A percentile compares a stretch with the other conserved stretches of the same genome.
phyloP scores from a whole-genome alignment of 2,329 filamentous ascomycete genomes.

The Berkeleyomyces rouxiae region DNA sequence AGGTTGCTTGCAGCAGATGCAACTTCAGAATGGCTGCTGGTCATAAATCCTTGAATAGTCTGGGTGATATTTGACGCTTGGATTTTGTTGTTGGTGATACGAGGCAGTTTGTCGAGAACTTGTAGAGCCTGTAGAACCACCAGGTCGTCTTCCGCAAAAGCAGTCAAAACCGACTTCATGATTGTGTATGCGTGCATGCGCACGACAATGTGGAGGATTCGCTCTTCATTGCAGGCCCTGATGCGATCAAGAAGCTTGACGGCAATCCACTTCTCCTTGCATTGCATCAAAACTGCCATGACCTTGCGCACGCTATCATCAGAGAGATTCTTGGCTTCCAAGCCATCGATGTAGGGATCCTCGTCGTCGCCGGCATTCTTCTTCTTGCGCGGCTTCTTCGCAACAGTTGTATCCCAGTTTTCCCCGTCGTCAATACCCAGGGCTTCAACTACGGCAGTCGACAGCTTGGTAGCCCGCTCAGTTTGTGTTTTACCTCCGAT shows the following conservation, averaged over 20 bases:
- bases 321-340: conserved; percentile 62
- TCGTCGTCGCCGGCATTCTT: conserved; percentile 82
- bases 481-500: conserved; percentile 98
- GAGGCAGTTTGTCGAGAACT: conserved; percentile 75
- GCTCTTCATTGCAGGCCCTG: conserved; percentile 71
- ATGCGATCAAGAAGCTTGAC: conserved; percentile 87
- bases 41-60: conserved; percentile 51
- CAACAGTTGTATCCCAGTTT: conserved; percentile 77
- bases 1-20: conserved; percentile 53
- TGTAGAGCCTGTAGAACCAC: conserved; percentile 78
- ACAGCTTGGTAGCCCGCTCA: conserved; percentile 81
- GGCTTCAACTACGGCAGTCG: conserved; percentile 78
- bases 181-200: conserved; percentile 97
- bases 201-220: conserved; percentile 73
- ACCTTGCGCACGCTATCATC: conserved; percentile 80
- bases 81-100: conserved; percentile 92
- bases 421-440: conserved; percentile 88
- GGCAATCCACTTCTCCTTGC: conserved; percentile 98
- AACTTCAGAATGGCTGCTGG: conserved; percentile 58
- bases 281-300: conserved; percentile 92
- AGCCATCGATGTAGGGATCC: conserved; percentile 86
- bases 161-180: conserved; percentile 67
- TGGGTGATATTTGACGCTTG: conserved; percentile 88
- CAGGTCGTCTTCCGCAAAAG: conserved; percentile 79
- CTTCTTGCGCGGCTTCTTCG: conserved; percentile 86